A percentile compares a stretch with the other conserved stretches of the same genome.
Conservation (phyloP, 2,329 filamentous ascomycete species). For the Aspergillus hiratsukae region DNA sequence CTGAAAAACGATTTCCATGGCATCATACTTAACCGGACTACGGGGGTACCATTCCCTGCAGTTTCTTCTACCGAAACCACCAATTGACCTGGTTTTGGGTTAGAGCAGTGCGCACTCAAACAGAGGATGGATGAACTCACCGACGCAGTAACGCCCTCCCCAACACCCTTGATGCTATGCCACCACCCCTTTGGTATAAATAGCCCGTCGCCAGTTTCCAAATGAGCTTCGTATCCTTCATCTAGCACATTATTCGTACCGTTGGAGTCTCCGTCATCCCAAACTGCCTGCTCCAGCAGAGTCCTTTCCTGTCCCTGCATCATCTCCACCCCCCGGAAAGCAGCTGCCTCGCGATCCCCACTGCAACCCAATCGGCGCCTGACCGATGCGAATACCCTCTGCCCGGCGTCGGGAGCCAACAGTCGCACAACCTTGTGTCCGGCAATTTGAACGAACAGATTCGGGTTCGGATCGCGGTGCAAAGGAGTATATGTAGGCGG, state of each 20-base stretch:
- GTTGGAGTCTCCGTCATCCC: conserved; percentile 45
- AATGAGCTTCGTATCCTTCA: conserved; percentile 46
- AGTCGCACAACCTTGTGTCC: conserved; percentile 70
- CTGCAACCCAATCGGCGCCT: conserved; percentile 35
- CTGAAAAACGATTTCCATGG: neutral
- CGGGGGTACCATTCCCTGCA: neutral
- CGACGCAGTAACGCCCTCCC: conserved; percentile 54
- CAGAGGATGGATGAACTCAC: conserved; percentile 36
- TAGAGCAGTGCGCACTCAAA: neutral
- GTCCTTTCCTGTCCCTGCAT: conserved; percentile 74
- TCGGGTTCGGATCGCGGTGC: conserved; percentile 91
- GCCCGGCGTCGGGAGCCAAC: conserved; percentile 60
- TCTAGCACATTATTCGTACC: conserved; percentile 22
- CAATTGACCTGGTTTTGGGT: conserved; percentile 57
- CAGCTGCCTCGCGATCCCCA: conserved; percentile 33
- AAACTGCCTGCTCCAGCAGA: conserved; percentile 65
- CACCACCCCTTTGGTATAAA: conserved; percentile 84
- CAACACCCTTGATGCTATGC: conserved; percentile 71
- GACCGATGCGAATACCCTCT: conserved; percentile 57
- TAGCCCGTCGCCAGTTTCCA: conserved; percentile 65
- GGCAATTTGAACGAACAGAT: conserved; percentile 80
- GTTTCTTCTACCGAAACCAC: conserved; percentile 63
- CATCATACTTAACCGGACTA: neutral
- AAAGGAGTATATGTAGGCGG: conserved; percentile 85
- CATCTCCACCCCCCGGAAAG: conserved; percentile 78